phyloP scores from a whole-genome alignment of 23 red algal genomes.

The Agarophyton chilense region DNA sequence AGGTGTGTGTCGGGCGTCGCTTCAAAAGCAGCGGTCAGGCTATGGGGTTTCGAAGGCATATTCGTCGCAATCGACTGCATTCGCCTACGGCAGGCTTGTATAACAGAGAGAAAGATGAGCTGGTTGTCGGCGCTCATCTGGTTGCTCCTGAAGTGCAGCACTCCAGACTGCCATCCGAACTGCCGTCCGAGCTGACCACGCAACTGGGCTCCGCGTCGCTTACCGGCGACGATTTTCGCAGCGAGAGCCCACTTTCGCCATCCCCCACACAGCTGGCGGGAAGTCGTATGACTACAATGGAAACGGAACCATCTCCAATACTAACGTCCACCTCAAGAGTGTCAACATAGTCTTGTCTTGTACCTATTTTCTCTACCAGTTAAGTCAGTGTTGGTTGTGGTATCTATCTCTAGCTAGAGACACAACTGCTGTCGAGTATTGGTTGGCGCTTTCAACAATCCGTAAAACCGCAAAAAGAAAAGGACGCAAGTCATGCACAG shows the following conservation, averaged over 20 bases:
- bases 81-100: conserved; percentile 43
- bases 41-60: conserved; percentile 62
- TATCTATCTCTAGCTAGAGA: too few species aligned
- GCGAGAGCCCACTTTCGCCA: conserved; percentile 43
- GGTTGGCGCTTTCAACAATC: conserved; percentile 5
- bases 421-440: too few species aligned
- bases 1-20: conserved; percentile 31
- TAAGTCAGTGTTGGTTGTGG: neutral
- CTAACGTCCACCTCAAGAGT: conserved; percentile 55
- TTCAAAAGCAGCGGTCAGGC: conserved; percentile 61
- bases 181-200: conserved; percentile 2
- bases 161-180: neutral
- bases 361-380: too few species aligned
- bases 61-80: conserved; percentile 16
- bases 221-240: conserved; percentile 50
- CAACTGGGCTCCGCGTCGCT: conserved; percentile 3
- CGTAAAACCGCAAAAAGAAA: conserved; percentile 6
- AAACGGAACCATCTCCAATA: conserved; percentile 56
- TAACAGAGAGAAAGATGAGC: conserved; percentile 63
- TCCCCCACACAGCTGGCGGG: conserved; percentile 10
- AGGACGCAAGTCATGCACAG: neutral
- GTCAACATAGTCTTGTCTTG: neutral
- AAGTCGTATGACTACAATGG: conserved; percentile 59
- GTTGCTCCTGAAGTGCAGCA: conserved; percentile 38
- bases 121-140: conserved; percentile 64